Conservation (phyloP, 768 basidiomycete species). For the Crucibulum laeve region DNA sequence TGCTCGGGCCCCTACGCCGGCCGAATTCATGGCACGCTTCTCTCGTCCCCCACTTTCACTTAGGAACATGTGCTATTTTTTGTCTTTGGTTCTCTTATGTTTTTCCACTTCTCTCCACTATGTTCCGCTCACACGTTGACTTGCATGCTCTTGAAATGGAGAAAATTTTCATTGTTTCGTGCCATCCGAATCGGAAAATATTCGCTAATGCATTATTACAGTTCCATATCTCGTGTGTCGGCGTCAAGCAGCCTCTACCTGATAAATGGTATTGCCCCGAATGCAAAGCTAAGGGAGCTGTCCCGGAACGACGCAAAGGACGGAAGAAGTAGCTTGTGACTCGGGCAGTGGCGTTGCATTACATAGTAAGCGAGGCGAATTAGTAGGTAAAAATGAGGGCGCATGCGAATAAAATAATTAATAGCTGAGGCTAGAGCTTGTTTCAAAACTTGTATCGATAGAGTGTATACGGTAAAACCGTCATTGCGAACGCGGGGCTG, state of each 20-base stretch:
- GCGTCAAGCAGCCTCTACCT: slow-evolving; percentile 39
- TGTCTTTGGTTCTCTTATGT: background rate
- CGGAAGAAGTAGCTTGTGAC: slow-evolving; percentile 27
- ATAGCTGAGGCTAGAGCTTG: no score
- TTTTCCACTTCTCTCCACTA: background rate
- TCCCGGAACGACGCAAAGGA: slow-evolving; percentile 29
- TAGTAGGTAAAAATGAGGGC: no score
- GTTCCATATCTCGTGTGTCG: slow-evolving; percentile 62
- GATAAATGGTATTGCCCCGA: slow-evolving; percentile 57
- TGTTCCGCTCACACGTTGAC: background rate
- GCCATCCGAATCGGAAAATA: background rate
- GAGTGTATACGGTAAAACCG: no score
- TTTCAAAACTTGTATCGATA: no score
- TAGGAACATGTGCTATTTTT: background rate
- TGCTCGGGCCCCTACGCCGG: no score
- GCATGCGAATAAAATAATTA: no score
- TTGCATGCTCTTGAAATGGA: no score
- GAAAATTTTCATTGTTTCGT: no score
- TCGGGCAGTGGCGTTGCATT: background rate
- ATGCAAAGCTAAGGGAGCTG: slow-evolving; percentile 35
- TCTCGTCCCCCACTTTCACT: background rate
- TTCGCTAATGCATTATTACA: slow-evolving; percentile 13
- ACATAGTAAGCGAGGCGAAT: background rate
- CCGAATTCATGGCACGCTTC: no score
- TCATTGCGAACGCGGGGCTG: background rate